Conservation (phyloP, 768 basidiomycete species). For the Mycena amicta region DNA sequence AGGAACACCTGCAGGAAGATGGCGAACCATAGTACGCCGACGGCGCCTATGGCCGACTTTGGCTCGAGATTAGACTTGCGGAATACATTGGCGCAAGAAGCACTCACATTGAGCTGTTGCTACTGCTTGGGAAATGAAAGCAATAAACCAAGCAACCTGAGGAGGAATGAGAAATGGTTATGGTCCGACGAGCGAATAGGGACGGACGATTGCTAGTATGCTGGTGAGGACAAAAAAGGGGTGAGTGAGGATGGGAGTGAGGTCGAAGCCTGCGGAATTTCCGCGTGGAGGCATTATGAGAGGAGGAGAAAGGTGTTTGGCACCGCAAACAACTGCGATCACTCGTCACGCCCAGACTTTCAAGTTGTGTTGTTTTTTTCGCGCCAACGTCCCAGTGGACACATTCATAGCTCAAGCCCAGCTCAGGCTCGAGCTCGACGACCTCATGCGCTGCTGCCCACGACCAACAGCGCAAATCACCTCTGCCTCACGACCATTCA, state of each 20-base stretch:
- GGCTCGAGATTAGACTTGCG: slow-evolving; percentile 10
- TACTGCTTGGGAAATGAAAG: slow-evolving; percentile 76
- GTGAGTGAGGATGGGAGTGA: slow-evolving; percentile 87
- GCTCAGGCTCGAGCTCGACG: too few relatives aligned
- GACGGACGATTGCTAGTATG: slow-evolving; percentile 74
- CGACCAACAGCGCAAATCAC: too few relatives aligned
- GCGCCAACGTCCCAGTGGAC: too few relatives aligned
- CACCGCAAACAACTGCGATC: not conserved
- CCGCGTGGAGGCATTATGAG: slow-evolving; percentile 53
- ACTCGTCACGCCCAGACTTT: not conserved
- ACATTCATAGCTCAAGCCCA: too few relatives aligned
- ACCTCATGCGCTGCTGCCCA: too few relatives aligned
- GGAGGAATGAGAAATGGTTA: slow-evolving; percentile 30
- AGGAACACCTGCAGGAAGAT: slow-evolving; percentile 78
- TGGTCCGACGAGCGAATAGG: slow-evolving; percentile 35
- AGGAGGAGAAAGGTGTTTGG: not conserved
- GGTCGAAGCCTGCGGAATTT: slow-evolving; percentile 68
- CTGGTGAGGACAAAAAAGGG: slow-evolving; percentile 90
- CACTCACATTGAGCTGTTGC: slow-evolving; percentile 54
- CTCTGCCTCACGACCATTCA: too few relatives aligned
- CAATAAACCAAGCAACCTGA: slow-evolving; percentile 73
- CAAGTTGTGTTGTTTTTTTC: too few relatives aligned
- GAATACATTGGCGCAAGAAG: slow-evolving; percentile 1
- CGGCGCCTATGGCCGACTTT: slow-evolving; percentile 46
- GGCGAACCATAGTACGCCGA: slow-evolving; percentile 79